Evolutionary conservation across 805 yeast genomes (phyloP).

Genomic region (Schizosaccharomyces japonicus): DNA sequence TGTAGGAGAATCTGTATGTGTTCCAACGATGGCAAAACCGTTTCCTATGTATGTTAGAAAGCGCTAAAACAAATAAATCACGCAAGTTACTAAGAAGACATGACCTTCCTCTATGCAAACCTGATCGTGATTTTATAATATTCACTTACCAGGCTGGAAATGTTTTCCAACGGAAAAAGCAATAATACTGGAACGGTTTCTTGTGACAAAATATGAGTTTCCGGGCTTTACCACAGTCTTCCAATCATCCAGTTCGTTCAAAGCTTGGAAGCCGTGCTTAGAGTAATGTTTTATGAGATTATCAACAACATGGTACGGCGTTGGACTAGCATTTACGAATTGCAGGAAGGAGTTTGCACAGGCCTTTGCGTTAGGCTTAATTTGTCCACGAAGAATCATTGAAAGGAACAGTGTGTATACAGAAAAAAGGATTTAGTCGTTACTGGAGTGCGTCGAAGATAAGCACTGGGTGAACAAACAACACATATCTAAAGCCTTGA

Average conservation of each 20-base stretch:
- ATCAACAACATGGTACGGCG: slow-evolving; percentile 80
- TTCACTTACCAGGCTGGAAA: slow-evolving; percentile 34
- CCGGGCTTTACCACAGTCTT: slow-evolving; percentile 18
- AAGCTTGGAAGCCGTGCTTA: slow-evolving; percentile 36
- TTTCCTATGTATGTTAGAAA: too few relatives aligned
- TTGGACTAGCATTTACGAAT: slow-evolving; percentile 62
- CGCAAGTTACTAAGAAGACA: background rate
- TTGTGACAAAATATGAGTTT: slow-evolving; percentile 40
- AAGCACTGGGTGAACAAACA: too few relatives aligned
- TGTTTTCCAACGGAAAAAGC: slow-evolving; percentile 47
- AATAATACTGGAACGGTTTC: slow-evolving; percentile 43
- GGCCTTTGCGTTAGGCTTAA: background rate
- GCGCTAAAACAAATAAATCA: background rate
- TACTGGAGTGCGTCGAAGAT: too few relatives aligned
- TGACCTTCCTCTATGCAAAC: background rate
- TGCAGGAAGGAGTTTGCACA: slow-evolving; percentile 30
- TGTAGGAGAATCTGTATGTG: slow-evolving; percentile 88
- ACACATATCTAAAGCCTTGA: too few relatives aligned
- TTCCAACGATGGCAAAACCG: slow-evolving; percentile 75
- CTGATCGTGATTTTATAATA: too few relatives aligned
- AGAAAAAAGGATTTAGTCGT: too few relatives aligned
- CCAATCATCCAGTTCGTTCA: slow-evolving; percentile 43
- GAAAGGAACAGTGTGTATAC: too few relatives aligned
- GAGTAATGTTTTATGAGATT: slow-evolving; percentile 29
- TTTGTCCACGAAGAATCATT: background rate